phyloP scores from a whole-genome alignment of 2,329 filamentous ascomycete genomes.

The Aspergillus fumigatiaffinis region DNA sequence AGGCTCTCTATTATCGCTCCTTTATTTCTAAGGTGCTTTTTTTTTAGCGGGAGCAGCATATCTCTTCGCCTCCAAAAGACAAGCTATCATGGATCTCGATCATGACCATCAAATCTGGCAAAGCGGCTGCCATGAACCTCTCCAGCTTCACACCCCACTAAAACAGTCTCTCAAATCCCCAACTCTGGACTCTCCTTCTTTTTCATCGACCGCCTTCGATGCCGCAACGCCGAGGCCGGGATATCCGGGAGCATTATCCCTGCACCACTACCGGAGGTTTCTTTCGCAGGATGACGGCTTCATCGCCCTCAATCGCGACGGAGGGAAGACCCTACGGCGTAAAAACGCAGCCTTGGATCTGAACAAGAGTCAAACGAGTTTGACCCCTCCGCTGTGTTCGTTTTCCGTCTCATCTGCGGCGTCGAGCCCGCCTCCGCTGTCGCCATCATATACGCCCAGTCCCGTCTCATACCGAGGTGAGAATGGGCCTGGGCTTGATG shows the following conservation, averaged over 20 bases:
- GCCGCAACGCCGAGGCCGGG: conserved; percentile 2
- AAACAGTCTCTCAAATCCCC: not conserved
- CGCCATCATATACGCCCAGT: conserved; percentile 35
- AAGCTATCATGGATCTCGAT: not conserved
- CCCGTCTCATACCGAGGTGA: conserved; percentile 27
- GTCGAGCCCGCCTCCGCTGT: conserved; percentile 35
- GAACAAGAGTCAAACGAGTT: conserved; percentile 16
- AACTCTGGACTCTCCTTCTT: not conserved
- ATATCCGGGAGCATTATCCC: conserved; percentile 25
- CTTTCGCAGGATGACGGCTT: conserved; percentile 26
- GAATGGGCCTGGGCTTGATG: conserved; percentile 23
- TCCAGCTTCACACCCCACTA: conserved; percentile 1
- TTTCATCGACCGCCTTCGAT: not conserved
- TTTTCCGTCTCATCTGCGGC: conserved; percentile 26
- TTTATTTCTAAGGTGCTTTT: not conserved
- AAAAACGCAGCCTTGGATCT: conserved; percentile 33
- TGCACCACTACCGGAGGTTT: conserved; percentile 35
- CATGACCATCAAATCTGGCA: not conserved
- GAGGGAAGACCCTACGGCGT: conserved; percentile 28
- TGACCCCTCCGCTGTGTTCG: conserved; percentile 17
- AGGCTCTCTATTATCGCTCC: not conserved
- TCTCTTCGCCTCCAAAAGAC: not conserved
- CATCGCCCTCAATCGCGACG: conserved; percentile 21
- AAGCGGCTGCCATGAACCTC: not conserved
- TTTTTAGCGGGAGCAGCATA: not conserved